These are phyloP conservation scores for Ochetophila trinervis DNA, from an alignment of 306 rosid species.

Conservation along the genomic window DNA sequence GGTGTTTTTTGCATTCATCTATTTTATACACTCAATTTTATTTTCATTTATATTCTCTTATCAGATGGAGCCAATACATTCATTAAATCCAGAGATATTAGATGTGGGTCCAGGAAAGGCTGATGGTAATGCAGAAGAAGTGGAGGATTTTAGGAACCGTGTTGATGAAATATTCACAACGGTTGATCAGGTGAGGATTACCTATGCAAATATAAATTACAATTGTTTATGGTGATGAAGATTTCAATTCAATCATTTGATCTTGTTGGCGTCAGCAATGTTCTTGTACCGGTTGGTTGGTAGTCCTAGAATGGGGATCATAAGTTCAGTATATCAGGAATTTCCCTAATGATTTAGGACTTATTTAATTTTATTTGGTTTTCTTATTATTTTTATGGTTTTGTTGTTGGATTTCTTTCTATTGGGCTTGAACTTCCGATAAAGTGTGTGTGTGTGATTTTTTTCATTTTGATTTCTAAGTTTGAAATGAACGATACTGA, in stretches of 20 bases:
- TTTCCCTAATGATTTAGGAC: too few species aligned
- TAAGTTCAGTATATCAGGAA: too few species aligned
- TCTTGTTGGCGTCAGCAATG: neutral
- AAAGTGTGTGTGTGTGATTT: too few species aligned
- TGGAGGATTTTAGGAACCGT: slow-evolving; percentile 22
- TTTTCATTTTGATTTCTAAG: too few species aligned
- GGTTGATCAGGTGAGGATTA: slow-evolving; percentile 42
- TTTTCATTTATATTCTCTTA: neutral
- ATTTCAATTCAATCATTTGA: neutral
- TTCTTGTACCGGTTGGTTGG: too few species aligned
- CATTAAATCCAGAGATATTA: slow-evolving; percentile 21
- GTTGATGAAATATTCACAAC: slow-evolving; percentile 28
- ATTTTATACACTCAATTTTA: neutral
- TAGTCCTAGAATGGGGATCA: too few species aligned
- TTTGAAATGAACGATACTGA: too few species aligned
- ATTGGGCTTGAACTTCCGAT: too few species aligned
- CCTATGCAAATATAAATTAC: neutral
- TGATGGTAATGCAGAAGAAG: slow-evolving; percentile 14
- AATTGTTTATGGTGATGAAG: slow-evolving; percentile 2
- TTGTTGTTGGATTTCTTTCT: too few species aligned
- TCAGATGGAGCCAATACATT: slow-evolving; percentile 34
- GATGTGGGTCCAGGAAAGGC: neutral
- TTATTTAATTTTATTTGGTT: too few species aligned
- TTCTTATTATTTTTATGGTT: too few species aligned
- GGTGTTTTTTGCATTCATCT: neutral